Evolutionary conservation across 176 grass and related monocot genomes (phyloP).

Genomic region (Luzula sylvatica): DNA sequence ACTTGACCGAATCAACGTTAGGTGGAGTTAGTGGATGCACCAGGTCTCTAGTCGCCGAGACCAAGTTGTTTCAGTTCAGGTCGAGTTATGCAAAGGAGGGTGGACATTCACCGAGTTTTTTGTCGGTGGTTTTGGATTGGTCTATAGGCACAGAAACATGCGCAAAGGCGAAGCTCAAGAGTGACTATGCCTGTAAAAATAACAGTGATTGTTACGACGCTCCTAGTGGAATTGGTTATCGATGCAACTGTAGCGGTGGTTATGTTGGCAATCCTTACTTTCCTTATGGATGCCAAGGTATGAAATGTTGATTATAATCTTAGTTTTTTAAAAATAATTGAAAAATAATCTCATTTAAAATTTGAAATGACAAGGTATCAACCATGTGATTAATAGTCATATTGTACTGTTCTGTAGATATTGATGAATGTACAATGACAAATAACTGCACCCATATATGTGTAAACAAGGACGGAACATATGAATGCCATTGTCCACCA

Average conservation of each 20-base stretch:
- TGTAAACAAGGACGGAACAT: conserved; percentile 2
- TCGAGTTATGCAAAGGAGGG: neutral
- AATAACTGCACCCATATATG: conserved; percentile 12
- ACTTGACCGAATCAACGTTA: neutral
- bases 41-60: neutral
- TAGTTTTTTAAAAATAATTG: too few relatives aligned
- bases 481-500: conserved; percentile 5
- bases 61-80: neutral
- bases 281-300: neutral
- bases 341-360: too few relatives aligned
- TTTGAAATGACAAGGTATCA: too few relatives aligned
- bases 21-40: neutral
- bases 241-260: conserved; percentile 6
- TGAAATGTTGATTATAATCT: too few relatives aligned
- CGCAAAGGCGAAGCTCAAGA: neutral
- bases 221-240: neutral
- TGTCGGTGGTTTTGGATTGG: neutral
- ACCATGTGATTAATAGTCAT: too few relatives aligned
- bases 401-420: too few relatives aligned
- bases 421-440: conserved; percentile 15
- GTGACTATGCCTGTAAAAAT: conserved; percentile 6
- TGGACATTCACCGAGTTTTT: neutral
- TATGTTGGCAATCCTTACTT: neutral
- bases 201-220: conserved; percentile 9
- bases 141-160: neutral